Evolutionary conservation across 2,329 filamentous ascomycete species (phyloP).

Genomic region (Aspergillus unguis): DNA sequence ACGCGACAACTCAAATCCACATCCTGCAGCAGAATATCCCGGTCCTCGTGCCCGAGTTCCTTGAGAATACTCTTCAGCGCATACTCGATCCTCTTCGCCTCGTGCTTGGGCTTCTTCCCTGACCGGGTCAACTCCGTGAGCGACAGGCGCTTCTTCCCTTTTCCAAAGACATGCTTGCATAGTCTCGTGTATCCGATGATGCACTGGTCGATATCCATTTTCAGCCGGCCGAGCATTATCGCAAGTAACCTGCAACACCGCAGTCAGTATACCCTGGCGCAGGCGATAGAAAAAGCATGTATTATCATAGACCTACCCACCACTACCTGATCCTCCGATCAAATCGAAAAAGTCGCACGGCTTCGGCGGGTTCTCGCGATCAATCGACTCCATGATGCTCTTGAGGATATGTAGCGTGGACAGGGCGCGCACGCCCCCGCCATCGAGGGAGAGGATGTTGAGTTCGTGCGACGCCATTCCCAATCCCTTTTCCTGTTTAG

Average conservation of each 20-base stretch:
- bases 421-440: constrained; percentile 41
- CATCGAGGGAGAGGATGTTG: constrained; percentile 32
- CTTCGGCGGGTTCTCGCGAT: constrained; percentile 24
- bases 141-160: constrained; percentile 21
- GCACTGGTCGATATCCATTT: constrained; percentile 46
- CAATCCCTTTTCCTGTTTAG: too few relatives aligned
- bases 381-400: constrained; percentile 33
- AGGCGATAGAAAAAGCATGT: too few relatives aligned
- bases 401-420: constrained; percentile 38
- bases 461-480: constrained; percentile 19
- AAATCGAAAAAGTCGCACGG: constrained; percentile 42
- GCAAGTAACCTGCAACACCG: constrained; percentile 37
- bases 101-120: constrained; percentile 25
- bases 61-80: constrained; percentile 26
- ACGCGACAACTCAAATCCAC: constrained; percentile 27
- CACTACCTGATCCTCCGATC: constrained; percentile 40
- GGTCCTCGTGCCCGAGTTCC: constrained; percentile 19
- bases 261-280: neutral
- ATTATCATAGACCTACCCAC: constrained; percentile 34
- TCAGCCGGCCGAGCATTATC: constrained; percentile 47
- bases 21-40: constrained; percentile 27
- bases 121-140: constrained; percentile 11
- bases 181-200: constrained; percentile 42
- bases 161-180: constrained; percentile 36
- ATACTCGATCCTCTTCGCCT: constrained; percentile 31